These are phyloP conservation scores for Dioscorea alata DNA, from an alignment of 106 monocot genomes.

Conservation along the genomic window DNA sequence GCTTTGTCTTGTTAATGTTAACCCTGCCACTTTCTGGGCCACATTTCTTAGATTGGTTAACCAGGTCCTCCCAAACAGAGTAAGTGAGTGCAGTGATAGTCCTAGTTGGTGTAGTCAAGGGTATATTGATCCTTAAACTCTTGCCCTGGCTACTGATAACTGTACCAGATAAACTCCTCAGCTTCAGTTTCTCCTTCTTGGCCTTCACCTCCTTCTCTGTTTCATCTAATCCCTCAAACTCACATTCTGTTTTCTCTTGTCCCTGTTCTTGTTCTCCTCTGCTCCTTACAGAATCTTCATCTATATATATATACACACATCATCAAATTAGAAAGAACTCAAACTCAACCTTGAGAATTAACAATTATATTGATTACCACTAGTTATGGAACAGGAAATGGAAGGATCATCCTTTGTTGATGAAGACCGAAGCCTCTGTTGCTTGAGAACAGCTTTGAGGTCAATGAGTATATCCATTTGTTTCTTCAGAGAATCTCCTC, in stretches of 20 bases:
- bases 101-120: constrained; percentile 76
- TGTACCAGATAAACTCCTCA: constrained; percentile 57
- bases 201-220: constrained; percentile 11
- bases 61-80: constrained; percentile 57
- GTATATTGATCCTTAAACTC: constrained; percentile 82
- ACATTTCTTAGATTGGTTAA: constrained; percentile 44
- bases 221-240: constrained; percentile 37
- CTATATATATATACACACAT: constrained; percentile 13
- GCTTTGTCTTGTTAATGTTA: constrained; percentile 71
- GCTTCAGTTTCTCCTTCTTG: constrained; percentile 31
- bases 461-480: constrained; percentile 84
- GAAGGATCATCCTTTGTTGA: constrained; percentile 54
- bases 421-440: constrained; percentile 27
- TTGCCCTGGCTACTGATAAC: constrained; percentile 67
- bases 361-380: constrained; percentile 25
- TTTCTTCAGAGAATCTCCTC: constrained; percentile 75
- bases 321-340: too few relatives aligned
- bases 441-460: constrained; percentile 53
- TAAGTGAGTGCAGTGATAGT: constrained; percentile 75
- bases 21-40: constrained; percentile 41
- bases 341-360: background rate
- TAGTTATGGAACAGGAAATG: constrained; percentile 48
- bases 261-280: constrained; percentile 24
- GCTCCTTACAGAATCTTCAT: constrained; percentile 54
- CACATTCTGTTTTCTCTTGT: constrained; percentile 25